Evolutionary conservation across 805 yeast species (phyloP).

Genomic region (Candida patagonica): DNA sequence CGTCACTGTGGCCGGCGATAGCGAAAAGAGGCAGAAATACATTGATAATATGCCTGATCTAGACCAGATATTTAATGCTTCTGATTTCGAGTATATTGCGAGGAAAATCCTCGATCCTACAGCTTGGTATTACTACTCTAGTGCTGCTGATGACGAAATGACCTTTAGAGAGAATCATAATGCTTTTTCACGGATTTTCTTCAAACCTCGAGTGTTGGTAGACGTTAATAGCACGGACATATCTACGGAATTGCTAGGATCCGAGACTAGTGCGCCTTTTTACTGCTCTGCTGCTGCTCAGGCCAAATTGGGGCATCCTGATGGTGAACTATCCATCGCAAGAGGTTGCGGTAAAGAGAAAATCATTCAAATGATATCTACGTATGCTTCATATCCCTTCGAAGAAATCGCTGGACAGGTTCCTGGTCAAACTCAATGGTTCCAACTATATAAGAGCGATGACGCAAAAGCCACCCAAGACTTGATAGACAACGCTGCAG

Average conservation of each 20-base stretch:
- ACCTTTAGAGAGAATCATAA: conserved; percentile 23
- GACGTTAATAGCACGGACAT: conserved; percentile 23
- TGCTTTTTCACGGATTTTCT: conserved; percentile 21
- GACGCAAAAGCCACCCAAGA: conserved; percentile 21
- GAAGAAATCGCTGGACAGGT: conserved; percentile 23
- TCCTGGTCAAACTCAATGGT: conserved; percentile 18
- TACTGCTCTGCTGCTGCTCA: conserved; percentile 31
- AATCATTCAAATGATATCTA: conserved; percentile 24
- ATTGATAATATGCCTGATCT: no score
- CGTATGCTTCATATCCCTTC: conserved; percentile 20
- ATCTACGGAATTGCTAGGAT: conserved; percentile 20
- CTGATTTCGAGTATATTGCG: no score
- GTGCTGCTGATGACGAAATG: conserved; percentile 23
- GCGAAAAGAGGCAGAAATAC: no score
- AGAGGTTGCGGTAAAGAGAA: conserved; percentile 25
- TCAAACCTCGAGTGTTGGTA: conserved; percentile 24
- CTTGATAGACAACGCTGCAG: conserved; percentile 23
- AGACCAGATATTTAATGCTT: no score
- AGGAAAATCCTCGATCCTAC: no score
- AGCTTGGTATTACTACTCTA: conserved; percentile 21
- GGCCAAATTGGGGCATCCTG: conserved; percentile 25
- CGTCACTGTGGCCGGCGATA: no score
- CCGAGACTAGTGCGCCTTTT: conserved; percentile 21
- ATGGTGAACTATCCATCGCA: conserved; percentile 29
- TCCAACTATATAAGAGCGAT: conserved; percentile 26